These are phyloP conservation scores for Dryas drummondii DNA, from an alignment of 306 rosid genomes.

Conservation along the genomic window DNA sequence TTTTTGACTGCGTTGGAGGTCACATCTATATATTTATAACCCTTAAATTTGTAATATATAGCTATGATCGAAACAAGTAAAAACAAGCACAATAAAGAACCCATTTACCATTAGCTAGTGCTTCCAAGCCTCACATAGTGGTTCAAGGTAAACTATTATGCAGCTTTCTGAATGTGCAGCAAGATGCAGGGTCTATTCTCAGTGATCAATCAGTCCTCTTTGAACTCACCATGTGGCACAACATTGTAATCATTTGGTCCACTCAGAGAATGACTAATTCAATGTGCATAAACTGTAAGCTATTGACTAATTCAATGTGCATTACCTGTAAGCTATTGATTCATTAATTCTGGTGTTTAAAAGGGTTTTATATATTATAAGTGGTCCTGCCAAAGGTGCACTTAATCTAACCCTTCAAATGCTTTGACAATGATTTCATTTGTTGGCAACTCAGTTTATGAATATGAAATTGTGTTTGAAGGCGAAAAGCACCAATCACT, in stretches of 20 bases:
- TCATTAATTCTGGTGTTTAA: neutral
- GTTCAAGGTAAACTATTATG: neutral
- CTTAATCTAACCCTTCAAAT: neutral
- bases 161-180: no score
- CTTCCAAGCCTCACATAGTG: constrained; percentile 2
- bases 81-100: no score
- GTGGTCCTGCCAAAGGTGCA: neutral
- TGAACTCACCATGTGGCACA: no score
- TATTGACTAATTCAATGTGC: neutral
- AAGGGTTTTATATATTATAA: neutral
- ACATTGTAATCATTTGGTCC: neutral
- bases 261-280: neutral
- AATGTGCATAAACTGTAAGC: neutral
- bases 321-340: neutral
- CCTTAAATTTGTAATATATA: no score
- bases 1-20: no score
- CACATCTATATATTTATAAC: no score
- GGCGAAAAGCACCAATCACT: neutral
- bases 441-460: constrained; percentile 1
- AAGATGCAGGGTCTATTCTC: no score
- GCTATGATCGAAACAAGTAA: no score
- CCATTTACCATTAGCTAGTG: neutral
- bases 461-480: neutral
- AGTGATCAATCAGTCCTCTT: neutral
- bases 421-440: constrained; percentile 8